Conservation (phyloP, 768 basidiomycete genomes). For the Russula foetens region DNA sequence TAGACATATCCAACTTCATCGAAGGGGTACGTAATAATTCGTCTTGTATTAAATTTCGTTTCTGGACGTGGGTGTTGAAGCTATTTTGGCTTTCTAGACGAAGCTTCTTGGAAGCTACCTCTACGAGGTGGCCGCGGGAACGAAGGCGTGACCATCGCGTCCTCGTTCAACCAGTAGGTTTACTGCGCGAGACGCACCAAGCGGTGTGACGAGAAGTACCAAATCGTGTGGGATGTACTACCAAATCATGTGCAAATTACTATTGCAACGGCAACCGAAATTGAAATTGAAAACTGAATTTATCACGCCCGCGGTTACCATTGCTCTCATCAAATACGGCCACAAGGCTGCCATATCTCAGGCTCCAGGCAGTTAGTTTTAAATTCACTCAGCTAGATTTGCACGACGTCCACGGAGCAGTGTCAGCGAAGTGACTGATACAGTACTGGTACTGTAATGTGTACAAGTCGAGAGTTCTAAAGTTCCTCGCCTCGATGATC, state of each 20-base stretch:
- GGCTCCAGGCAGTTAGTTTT: background rate
- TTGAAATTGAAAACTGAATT: background rate
- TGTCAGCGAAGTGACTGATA: background rate
- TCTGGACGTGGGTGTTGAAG: background rate
- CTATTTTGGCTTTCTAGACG: background rate
- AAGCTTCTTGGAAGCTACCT: conserved; percentile 15
- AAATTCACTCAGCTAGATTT: too few species aligned
- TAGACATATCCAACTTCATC: conserved; percentile 86
- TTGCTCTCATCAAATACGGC: background rate
- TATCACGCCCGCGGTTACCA: background rate
- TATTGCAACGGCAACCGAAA: background rate
- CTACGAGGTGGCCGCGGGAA: conserved; percentile 1
- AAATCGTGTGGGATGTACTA: background rate
- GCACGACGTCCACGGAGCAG: background rate
- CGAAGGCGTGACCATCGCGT: background rate
- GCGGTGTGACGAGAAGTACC: background rate
- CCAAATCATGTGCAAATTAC: background rate
- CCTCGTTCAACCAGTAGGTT: background rate
- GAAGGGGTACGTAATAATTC: conserved; percentile 49
- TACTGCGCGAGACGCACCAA: background rate
- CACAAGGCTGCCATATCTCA: too few species aligned
- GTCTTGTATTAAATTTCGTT: background rate
- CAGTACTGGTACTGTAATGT: background rate
- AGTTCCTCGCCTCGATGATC: background rate
- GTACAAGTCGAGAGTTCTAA: background rate